phyloP scores from a whole-genome alignment of 495 filamentous ascomycete species.

The Aspergillus saccharolyticus region DNA sequence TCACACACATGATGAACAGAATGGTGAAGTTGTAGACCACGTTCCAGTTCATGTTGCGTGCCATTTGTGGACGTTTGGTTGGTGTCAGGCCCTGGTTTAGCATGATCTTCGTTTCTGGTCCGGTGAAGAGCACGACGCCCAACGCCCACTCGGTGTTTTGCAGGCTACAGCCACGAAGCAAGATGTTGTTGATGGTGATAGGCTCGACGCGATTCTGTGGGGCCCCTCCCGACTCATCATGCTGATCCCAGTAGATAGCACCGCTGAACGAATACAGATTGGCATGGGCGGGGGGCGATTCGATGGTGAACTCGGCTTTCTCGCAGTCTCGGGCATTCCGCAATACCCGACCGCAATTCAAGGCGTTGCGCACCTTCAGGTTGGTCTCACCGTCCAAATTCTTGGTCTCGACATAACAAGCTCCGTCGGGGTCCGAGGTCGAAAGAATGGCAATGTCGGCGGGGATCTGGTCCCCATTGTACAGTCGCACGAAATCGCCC shows the following conservation, averaged over 20 bases:
- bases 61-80: slow-evolving; percentile 82
- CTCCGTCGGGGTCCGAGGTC: slow-evolving; percentile 85
- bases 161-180: slow-evolving; percentile 84
- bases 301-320: slow-evolving; percentile 72
- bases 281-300: slow-evolving; percentile 82
- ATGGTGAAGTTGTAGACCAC: slow-evolving; percentile 93
- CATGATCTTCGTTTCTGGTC: slow-evolving; percentile 97
- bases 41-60: slow-evolving; percentile 88
- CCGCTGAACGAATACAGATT: slow-evolving; percentile 91
- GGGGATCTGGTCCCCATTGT: slow-evolving; percentile 90
- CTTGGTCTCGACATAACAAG: slow-evolving; percentile 95
- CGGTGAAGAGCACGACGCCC: slow-evolving; percentile 88
- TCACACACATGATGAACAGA: slow-evolving; percentile 79
- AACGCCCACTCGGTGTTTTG: slow-evolving; percentile 94
- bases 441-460: slow-evolving; percentile 89
- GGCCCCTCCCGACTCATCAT: slow-evolving; percentile 50
- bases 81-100: slow-evolving; percentile 93
- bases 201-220: slow-evolving; percentile 77
- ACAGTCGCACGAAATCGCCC: slow-evolving; percentile 90
- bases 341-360: slow-evolving; percentile 73
- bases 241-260: slow-evolving; percentile 77
- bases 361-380: slow-evolving; percentile 83
- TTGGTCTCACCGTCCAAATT: slow-evolving; percentile 98
- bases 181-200: slow-evolving; percentile 85
- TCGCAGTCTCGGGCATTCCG: slow-evolving; percentile 90